phyloP scores from a whole-genome alignment of 805 yeast species.

The Debaryomyces hansenii region DNA sequence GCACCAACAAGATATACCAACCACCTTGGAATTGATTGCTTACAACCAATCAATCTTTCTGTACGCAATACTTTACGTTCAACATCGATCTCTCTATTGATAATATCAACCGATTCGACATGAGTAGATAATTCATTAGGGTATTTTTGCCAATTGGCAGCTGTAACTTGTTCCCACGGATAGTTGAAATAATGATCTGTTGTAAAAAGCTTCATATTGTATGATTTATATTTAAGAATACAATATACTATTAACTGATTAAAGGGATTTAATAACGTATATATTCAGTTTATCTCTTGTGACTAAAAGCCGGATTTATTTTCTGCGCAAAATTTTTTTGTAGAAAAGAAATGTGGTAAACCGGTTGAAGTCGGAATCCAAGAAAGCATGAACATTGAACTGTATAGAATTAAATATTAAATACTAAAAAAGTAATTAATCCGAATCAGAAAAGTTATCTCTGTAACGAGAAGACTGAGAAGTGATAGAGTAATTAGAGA shows the following conservation, averaged over 20 bases:
- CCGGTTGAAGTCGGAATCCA: not conserved
- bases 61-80: constrained; percentile 54
- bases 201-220: constrained; percentile 74
- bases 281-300: not conserved
- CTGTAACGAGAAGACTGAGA: not conserved
- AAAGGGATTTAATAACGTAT: not conserved
- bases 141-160: constrained; percentile 95
- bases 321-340: not conserved
- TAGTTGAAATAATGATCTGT: constrained; percentile 71
- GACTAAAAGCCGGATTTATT: not conserved
- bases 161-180: constrained; percentile 92
- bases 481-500: not conserved
- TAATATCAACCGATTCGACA: constrained; percentile 89
- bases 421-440: not conserved
- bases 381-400: not conserved
- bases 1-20: constrained; percentile 71
- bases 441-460: constrained; percentile 2
- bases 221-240: not conserved
- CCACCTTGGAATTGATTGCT: constrained; percentile 87
- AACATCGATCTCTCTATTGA: constrained; percentile 66
- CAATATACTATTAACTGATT: not conserved
- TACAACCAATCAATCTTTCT: constrained; percentile 85
- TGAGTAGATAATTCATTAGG: constrained; percentile 94
- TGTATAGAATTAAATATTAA: not conserved
- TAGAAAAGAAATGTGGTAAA: not conserved